Evolutionary conservation across 108 stramenopile genomes (phyloP), one percentile per base, ranked within the genome.

Genomic region (Epithemia pelagica): DNA sequence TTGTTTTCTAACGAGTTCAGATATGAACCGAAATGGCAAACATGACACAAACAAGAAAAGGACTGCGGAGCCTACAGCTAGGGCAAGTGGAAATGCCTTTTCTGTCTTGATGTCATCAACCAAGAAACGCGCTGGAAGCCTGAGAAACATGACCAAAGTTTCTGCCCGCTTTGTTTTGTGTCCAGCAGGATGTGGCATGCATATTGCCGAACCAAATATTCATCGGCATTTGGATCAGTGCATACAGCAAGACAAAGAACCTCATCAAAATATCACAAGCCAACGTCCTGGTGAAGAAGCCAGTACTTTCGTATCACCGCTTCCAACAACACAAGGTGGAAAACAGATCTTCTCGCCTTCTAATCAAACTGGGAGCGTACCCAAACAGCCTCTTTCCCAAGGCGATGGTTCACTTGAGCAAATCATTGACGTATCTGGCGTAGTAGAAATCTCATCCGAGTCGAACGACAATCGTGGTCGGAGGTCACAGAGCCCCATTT

Each of bases 161-260:
- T 46, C 37, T 46, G 5, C 37, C 31, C 72, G 80, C 28, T 81
- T 81, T 60, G 80, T 83, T 1, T 32, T 54, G 7, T 83, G 82
- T 30, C 82, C 82, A 24, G 77, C 64, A 0, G 80, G 81, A 22
- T 83, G 82, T 32, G 74, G 74, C 27, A 58, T 52, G 19, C 73
- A 78, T 30, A 46, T 83, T 28, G n/a, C 65, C 10, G 70, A 71
- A 31, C 30, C 53, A 20, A 67, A 69, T 26, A 75, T 83, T 53
- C 80, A 83, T 67, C 23, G 32, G 15, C 82, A 83, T 63, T 28
- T 83, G 31, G 82, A 83, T 30, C 18, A 25, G 7, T 81, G 80
- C 63, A 54, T 76, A 52, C 70, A 62, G 23, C 60, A 57, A 61
- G 30, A 31, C 2, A 22, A 63, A 24, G 30, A 25, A 31, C 18